phyloP scores from a whole-genome alignment of 192 early-diverging fungal genomes.

The Rhizoclosmatium globosum region DNA sequence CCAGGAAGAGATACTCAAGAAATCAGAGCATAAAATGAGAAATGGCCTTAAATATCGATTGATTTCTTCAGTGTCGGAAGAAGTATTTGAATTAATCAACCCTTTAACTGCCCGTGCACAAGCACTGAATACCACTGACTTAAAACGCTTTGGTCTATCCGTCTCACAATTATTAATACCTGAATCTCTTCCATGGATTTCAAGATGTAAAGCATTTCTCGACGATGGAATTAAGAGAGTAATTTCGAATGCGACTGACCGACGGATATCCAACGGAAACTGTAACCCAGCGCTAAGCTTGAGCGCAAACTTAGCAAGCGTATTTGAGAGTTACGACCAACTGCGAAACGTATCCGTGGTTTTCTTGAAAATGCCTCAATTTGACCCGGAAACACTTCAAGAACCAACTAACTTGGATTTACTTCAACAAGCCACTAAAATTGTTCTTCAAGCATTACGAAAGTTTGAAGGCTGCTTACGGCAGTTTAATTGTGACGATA shows the following conservation, averaged over 20 bases:
- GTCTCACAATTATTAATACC: background rate
- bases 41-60: constrained; percentile 17
- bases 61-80: constrained; percentile 8
- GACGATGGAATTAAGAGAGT: constrained; percentile 23
- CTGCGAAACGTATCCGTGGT: constrained; percentile 30
- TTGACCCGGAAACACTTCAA: constrained; percentile 19
- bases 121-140: background rate
- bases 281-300: background rate
- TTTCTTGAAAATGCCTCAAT: constrained; percentile 27
- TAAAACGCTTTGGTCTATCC: background rate
- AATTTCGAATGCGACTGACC: constrained; percentile 1
- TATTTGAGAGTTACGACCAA: constrained; percentile 35
- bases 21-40: constrained; percentile 25
- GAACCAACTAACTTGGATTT: constrained; percentile 7
- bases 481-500: constrained; percentile 42
- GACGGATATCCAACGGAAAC: background rate
- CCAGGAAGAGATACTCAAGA: constrained; percentile 11
- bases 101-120: background rate
- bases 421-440: constrained; percentile 22
- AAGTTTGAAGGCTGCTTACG: constrained; percentile 35
- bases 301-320: background rate
- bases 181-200: background rate
- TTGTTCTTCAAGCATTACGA: constrained; percentile 9
- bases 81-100: constrained; percentile 14
- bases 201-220: background rate